These are phyloP conservation scores for Primulina huaijiensis DNA, from an alignment of 257 asterid species.

Conservation along the genomic window DNA sequence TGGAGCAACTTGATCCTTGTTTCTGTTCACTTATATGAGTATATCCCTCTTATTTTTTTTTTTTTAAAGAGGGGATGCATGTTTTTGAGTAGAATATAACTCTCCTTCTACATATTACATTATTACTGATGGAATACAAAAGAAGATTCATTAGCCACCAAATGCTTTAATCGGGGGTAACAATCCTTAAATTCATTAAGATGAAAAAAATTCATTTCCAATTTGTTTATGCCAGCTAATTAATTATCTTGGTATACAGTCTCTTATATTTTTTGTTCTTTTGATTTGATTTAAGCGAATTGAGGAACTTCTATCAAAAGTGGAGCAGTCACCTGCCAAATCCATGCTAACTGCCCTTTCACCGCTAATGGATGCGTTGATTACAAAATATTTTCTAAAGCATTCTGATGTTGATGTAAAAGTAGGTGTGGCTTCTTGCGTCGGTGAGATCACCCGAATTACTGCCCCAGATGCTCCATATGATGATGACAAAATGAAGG, in stretches of 20 bases:
- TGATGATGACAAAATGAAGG: conserved; percentile 96
- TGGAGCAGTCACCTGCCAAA: conserved; percentile 89
- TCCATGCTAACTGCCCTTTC: conserved; percentile 70
- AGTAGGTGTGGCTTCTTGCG: conserved; percentile 91
- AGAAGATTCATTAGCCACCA: conserved; percentile 8
- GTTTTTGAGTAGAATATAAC: too few species aligned
- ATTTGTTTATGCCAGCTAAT: conserved; percentile 14
- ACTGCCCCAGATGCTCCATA: conserved; percentile 99
- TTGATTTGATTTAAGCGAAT: conserved; percentile 40
- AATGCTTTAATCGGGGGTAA: not conserved
- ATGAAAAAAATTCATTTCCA: not conserved
- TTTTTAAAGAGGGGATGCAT: too few species aligned
- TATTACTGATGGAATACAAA: not conserved
- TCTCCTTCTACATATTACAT: too few species aligned
- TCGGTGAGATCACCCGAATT: conserved; percentile 93
- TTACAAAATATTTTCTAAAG: conserved; percentile 55
- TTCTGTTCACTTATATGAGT: not conserved
- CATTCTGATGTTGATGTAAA: conserved; percentile 78
- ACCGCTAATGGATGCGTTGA: conserved; percentile 64
- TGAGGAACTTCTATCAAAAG: conserved; percentile 64
- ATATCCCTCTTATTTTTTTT: too few species aligned
- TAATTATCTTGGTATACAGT: not conserved
- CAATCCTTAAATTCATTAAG: conserved; percentile 10
- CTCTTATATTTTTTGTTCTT: conserved; percentile 17
- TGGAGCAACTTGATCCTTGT: not conserved